Evolutionary conservation across 306 rosid genomes (phyloP), one percentile per base, ranked within the genome.

Genomic region (Inga leiocalycina): DNA sequence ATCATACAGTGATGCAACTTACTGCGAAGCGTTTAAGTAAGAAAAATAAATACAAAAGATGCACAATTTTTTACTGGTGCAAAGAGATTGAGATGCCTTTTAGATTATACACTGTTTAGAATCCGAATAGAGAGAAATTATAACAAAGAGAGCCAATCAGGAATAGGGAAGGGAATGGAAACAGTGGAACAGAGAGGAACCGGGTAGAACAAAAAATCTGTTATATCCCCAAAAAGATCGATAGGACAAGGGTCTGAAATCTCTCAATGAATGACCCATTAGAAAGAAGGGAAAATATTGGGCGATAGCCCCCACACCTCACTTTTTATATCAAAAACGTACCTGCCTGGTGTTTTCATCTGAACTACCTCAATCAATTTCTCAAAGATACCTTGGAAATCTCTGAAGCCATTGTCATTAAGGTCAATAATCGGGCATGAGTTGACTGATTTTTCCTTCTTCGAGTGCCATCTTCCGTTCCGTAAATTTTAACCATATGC

Each of bases 401-500:
- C 46, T 69, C 35, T 52, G 80, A 74, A 71, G 44, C 44, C 54
- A 34, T 43, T 76, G 59, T 71, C 79, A 79, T 57, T 68, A 30
- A 68, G 74, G 2, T 90, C 89, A 92, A 85, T 96, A 96, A 90
- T 93, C 98, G 22, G 99, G 99, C 98, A 93, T 93, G 24, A 89
- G 89, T 71, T 95, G 98, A 70, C 85, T 91, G 81, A 93, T 87
- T 87, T 96, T 93, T 2, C 93, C 96, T 80, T 96, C 99, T 34
- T 96, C 96, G 13, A 85, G 81, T 0, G 90, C 92, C 94, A 90
- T 88, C 79, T 92, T 96, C 49, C 93, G 79, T 54, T 96, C 99
- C 0, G 98, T 90, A 57, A 94, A 69, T 88, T 88, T 93, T 84
- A 96, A 88, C 99, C 99, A 96, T 30, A 96, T 88, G 75, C 99